Conservation (phyloP, 495 filamentous ascomycete species). For the Trichoderma virens region DNA sequence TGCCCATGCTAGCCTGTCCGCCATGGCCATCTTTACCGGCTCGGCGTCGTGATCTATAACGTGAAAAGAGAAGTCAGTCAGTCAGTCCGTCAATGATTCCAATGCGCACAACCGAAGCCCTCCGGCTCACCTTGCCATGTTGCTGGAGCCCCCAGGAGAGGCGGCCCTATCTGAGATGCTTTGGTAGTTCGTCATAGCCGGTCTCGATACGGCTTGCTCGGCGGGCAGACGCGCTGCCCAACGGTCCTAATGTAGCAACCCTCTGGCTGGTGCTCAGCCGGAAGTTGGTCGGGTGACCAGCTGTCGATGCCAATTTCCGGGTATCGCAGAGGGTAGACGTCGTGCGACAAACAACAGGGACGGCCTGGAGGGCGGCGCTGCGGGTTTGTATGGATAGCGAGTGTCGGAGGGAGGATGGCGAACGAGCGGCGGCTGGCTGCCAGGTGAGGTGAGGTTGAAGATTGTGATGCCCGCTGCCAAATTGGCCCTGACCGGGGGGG, state of each 20-base stretch:
- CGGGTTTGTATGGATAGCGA: not conserved
- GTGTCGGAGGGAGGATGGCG: not conserved
- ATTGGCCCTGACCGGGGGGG: not conserved
- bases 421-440: not conserved
- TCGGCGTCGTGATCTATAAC: slow-evolving; percentile 24
- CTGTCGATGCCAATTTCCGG: not conserved
- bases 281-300: slow-evolving; percentile 6
- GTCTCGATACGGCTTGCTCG: not conserved
- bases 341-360: not conserved
- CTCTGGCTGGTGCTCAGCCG: not conserved
- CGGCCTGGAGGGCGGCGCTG: not conserved
- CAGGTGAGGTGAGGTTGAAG: not conserved
- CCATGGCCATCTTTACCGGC: slow-evolving; percentile 35
- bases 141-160: slow-evolving; percentile 21
- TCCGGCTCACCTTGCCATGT: slow-evolving; percentile 34
- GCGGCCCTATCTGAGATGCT: slow-evolving; percentile 30
- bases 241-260: not conserved
- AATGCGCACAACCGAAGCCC: not conserved
- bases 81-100: slow-evolving; percentile 3
- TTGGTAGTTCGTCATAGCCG: slow-evolving; percentile 37
- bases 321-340: not conserved
- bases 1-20: slow-evolving; percentile 80
- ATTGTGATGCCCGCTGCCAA: not conserved
- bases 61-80: not conserved
- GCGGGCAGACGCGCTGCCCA: not conserved